phyloP scores from a whole-genome alignment of 306 rosid species.

The Pyrus bretschneideri region DNA sequence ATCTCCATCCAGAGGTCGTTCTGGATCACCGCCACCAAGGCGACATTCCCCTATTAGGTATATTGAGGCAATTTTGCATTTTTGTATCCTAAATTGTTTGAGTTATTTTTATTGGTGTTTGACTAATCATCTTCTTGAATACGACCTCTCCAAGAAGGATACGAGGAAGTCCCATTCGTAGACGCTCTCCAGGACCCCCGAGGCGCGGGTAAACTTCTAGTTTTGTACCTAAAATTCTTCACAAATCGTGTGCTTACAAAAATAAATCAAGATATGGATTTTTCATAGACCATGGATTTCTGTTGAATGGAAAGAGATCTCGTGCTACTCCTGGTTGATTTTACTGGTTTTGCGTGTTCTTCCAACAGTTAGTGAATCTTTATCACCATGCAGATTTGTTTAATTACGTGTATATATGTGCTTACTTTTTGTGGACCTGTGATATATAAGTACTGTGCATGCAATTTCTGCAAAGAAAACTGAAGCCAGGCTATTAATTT shows the following conservation, averaged over 20 bases:
- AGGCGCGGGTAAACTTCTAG: slow-evolving; percentile 65
- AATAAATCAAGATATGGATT: neutral
- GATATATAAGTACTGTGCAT: neutral
- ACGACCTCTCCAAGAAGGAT: slow-evolving; percentile 74
- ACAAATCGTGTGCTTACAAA: neutral
- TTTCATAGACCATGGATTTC: neutral
- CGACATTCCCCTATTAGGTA: slow-evolving; percentile 89
- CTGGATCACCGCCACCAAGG: slow-evolving; percentile 71
- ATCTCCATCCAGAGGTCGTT: slow-evolving; percentile 83
- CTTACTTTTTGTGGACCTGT: neutral
- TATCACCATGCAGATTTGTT: neutral
- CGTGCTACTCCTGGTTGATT: neutral
- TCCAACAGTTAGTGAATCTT: neutral
- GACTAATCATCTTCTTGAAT: slow-evolving; percentile 8
- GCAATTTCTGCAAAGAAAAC: neutral
- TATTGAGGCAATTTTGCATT: neutral
- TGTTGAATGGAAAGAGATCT: neutral
- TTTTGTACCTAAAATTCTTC: neutral
- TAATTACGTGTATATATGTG: neutral
- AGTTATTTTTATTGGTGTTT: neutral
- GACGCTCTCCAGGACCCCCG: slow-evolving; percentile 80
- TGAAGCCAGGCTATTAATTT: neutral
- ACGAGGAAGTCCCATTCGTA: slow-evolving; percentile 83
- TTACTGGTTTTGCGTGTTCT: neutral
- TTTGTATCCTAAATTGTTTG: slow-evolving; percentile 2